A percentile compares a stretch with the other conserved stretches of the same genome.
phyloP scores from a whole-genome alignment of 108 stramenopile genomes.

The Cyclotella sp. region DNA sequence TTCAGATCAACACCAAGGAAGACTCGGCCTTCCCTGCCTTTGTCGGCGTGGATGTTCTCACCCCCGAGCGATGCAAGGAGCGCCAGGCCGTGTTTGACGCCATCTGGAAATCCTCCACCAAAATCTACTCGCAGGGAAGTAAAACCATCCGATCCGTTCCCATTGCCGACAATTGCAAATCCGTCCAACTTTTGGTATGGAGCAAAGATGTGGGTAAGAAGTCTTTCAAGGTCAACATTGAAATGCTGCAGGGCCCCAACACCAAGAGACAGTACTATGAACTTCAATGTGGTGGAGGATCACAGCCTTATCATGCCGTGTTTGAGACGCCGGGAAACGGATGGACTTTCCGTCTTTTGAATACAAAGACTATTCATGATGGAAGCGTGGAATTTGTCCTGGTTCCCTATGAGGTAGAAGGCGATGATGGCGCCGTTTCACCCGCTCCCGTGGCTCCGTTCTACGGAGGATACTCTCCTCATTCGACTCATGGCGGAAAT shows the following conservation, averaged over 20 bases:
- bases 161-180: slow-evolving; percentile 69
- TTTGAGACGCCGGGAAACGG: slow-evolving; percentile 67
- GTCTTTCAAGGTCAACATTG: slow-evolving; percentile 64
- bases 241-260: slow-evolving; percentile 72
- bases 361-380: slow-evolving; percentile 71
- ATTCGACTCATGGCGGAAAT: slow-evolving; percentile 33
- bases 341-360: slow-evolving; percentile 55
- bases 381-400: slow-evolving; percentile 58
- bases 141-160: slow-evolving; percentile 68
- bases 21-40: slow-evolving; percentile 64
- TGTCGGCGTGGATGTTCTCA: slow-evolving; percentile 66
- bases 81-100: slow-evolving; percentile 59
- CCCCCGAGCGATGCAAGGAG: slow-evolving; percentile 59
- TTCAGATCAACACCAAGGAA: slow-evolving; percentile 63
- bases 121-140: slow-evolving; percentile 52
- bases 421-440: slow-evolving; percentile 12
- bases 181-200: slow-evolving; percentile 71
- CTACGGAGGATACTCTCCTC: slow-evolving; percentile 31
- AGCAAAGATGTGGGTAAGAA: slow-evolving; percentile 68
- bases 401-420: slow-evolving; percentile 59
- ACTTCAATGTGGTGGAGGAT: slow-evolving; percentile 68
- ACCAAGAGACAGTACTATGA: slow-evolving; percentile 56
- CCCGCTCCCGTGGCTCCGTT: slow-evolving; percentile 21
- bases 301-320: slow-evolving; percentile 68
- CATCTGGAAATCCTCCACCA: slow-evolving; percentile 54